Evolutionary conservation across 306 rosid genomes (phyloP).

Genomic region (Hippophae rhamnoides): DNA sequence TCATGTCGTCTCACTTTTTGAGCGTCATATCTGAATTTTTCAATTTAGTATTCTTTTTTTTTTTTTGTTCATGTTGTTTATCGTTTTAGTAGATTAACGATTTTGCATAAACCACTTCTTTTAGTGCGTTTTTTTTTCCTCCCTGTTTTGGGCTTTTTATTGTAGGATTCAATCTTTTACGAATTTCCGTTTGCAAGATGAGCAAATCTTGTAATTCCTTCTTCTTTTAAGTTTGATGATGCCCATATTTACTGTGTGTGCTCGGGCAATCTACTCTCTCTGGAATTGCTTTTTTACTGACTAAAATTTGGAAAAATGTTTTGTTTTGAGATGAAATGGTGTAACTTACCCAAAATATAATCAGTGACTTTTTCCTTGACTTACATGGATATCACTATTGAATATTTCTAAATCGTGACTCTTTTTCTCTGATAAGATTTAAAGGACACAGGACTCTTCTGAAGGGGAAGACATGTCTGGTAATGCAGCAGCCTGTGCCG

Average conservation of each 20-base stretch:
- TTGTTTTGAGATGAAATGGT: too few species aligned
- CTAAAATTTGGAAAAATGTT: neutral
- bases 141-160: neutral
- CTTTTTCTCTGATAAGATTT: conserved; percentile 19
- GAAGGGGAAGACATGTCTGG: conserved; percentile 47
- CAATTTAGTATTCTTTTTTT: too few species aligned
- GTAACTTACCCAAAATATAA: too few species aligned
- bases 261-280: neutral
- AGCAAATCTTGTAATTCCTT: neutral
- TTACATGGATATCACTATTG: neutral
- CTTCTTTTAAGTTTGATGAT: neutral
- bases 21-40: too few species aligned
- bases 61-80: too few species aligned
- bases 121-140: neutral
- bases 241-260: neutral
- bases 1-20: too few species aligned
- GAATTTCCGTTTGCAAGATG: neutral
- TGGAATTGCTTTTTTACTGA: neutral
- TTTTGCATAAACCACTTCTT: neutral
- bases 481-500: conserved; percentile 72
- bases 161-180: neutral
- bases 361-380: too few species aligned
- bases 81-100: too few species aligned
- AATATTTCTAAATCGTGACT: conserved; percentile 9
- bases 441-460: neutral